Evolutionary conservation across 163 green algal genomes (phyloP).

Genomic region (Chlorella variabilis): DNA sequence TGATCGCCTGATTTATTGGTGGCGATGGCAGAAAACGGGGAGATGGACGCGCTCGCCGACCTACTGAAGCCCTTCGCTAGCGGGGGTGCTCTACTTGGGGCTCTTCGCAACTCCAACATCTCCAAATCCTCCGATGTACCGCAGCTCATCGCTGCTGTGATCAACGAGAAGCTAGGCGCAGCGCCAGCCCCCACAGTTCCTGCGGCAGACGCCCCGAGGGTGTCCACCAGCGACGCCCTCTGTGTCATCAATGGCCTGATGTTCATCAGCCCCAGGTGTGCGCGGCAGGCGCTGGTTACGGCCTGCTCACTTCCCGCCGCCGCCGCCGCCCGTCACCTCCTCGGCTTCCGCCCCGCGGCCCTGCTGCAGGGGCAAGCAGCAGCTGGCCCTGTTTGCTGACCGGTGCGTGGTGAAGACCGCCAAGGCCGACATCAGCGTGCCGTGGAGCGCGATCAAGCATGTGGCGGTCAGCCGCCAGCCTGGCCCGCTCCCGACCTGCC

Average conservation of each 20-base stretch:
- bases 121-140: too few relatives aligned
- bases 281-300: not conserved
- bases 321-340: too few relatives aligned
- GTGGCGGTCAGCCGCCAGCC: slow-evolving; percentile 32
- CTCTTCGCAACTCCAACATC: not conserved
- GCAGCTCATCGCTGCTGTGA: slow-evolving; percentile 19
- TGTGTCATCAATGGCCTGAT: slow-evolving; percentile 20
- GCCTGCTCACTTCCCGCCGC: too few relatives aligned
- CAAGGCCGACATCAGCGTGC: slow-evolving; percentile 38
- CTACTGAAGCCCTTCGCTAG: not conserved
- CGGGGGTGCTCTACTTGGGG: not conserved
- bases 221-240: slow-evolving; percentile 9
- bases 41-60: slow-evolving; percentile 27
- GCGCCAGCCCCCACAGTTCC: not conserved
- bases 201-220: not conserved
- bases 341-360: not conserved
- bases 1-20: not conserved
- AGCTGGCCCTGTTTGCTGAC: slow-evolving; percentile 37
- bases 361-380: slow-evolving; percentile 47
- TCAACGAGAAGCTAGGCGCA: not conserved
- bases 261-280: slow-evolving; percentile 36
- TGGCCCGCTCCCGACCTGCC: too few relatives aligned
- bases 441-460: slow-evolving; percentile 37
- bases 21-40: not conserved
- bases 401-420: slow-evolving; percentile 32